These are phyloP conservation scores for Fomitopsis pinicola DNA, from an alignment of 1,284 basidiomycete species.

Conservation along the genomic window DNA sequence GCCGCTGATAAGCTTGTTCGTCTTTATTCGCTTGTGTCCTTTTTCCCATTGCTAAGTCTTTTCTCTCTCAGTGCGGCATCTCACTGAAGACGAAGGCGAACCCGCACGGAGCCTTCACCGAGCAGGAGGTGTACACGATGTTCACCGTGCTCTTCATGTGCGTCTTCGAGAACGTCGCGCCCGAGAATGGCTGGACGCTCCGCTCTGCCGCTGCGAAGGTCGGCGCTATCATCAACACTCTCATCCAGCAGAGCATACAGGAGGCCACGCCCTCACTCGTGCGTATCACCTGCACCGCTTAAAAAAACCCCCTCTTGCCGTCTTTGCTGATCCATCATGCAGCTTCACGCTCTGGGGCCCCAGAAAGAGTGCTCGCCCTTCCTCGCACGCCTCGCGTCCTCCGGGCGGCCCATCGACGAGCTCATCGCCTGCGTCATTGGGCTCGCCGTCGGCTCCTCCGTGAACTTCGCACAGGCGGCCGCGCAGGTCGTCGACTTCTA, in stretches of 20 bases:
- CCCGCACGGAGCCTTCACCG: conserved; percentile 44
- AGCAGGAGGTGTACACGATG: conserved; percentile 43
- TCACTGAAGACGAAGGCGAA: conserved; percentile 53
- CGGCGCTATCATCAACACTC: too few species aligned
- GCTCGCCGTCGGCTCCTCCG: conserved; percentile 44
- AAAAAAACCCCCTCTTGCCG: too few species aligned
- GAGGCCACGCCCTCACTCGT: too few species aligned
- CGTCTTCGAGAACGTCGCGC: conserved; percentile 11
- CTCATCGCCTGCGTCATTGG: conserved; percentile 32
- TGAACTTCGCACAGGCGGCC: conserved; percentile 33
- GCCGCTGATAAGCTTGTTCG: conserved; percentile 58
- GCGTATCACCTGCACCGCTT: too few species aligned
- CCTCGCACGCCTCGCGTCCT: conserved; percentile 6
- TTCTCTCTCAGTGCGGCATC: too few species aligned
- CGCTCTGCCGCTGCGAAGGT: conserved; percentile 26
- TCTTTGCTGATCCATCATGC: too few species aligned
- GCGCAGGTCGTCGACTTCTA: conserved; percentile 64
- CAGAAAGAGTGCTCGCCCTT: too few species aligned
- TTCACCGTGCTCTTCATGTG: conserved; percentile 56
- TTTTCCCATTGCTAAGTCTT: too few species aligned
- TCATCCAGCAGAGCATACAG: too few species aligned
- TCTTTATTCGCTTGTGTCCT: conserved; percentile 7
- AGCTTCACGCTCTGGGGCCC: too few species aligned
- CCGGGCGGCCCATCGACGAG: not conserved
- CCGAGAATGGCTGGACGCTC: not conserved